Evolutionary conservation across 257 asterid genomes (phyloP).

Genomic region (Solanum bukasovii): DNA sequence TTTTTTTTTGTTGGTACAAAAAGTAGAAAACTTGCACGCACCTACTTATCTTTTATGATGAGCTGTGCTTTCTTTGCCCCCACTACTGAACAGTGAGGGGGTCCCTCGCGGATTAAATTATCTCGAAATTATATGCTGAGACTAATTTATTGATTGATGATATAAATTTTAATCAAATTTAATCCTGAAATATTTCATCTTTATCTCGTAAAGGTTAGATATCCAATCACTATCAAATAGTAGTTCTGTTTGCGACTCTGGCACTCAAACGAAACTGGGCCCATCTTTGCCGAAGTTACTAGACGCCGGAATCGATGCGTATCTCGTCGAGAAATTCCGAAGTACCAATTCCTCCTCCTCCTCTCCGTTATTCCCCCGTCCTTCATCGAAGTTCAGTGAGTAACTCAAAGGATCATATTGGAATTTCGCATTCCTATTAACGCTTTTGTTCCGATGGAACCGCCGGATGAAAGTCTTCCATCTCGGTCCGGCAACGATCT

Average conservation of each 20-base stretch:
- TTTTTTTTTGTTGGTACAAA: not conserved
- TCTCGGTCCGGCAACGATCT: constrained; percentile 74
- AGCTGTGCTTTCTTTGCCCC: not conserved
- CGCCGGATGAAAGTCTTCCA: constrained; percentile 86
- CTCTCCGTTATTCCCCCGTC: constrained; percentile 40
- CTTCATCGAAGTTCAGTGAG: constrained; percentile 76
- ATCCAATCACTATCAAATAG: not conserved
- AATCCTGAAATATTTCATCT: no score
- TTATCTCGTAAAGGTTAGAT: no score
- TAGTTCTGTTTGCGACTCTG: not conserved
- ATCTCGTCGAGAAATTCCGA: constrained; percentile 63
- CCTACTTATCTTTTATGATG: not conserved
- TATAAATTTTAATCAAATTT: no score
- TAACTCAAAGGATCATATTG: constrained; percentile 72
- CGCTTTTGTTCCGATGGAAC: constrained; percentile 57
- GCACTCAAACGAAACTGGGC: constrained; percentile 27
- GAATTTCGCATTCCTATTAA: constrained; percentile 21
- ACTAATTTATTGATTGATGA: not conserved
- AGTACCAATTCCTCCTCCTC: constrained; percentile 36
- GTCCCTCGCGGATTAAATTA: not conserved
- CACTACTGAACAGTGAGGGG: not conserved
- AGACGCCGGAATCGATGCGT: constrained; percentile 36
- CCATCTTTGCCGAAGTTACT: constrained; percentile 41
- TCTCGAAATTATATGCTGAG: not conserved
- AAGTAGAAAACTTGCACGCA: not conserved